A percentile compares a stretch with the other conserved stretches of the same genome.
Conservation (phyloP, 768 basidiomycete species). For the Trametes sanguinea region DNA sequence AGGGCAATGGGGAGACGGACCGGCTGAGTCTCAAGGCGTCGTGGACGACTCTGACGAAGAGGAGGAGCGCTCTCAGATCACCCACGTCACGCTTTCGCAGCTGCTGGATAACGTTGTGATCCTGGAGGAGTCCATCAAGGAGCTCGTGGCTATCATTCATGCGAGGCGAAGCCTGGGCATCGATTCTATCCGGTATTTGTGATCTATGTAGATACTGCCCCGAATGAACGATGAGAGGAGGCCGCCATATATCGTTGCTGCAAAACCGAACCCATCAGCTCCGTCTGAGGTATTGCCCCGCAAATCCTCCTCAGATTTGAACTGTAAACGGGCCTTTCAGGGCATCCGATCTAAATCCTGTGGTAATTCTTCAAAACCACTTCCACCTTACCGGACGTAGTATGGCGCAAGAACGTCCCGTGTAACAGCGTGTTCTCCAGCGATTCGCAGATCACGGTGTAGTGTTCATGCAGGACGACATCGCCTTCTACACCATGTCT, state of each 20-base stretch:
- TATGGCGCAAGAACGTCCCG: neutral
- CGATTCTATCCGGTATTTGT: conserved; percentile 78
- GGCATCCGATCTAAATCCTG: too few relatives aligned
- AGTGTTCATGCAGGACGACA: neutral
- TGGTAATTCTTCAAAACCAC: neutral
- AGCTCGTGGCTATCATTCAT: conserved; percentile 82
- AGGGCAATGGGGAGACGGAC: conserved; percentile 45
- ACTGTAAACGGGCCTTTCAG: too few relatives aligned
- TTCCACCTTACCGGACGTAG: neutral
- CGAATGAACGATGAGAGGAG: too few relatives aligned
- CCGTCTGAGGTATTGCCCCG: too few relatives aligned
- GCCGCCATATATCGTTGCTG: too few relatives aligned
- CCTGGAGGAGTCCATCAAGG: conserved; percentile 93
- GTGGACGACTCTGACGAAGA: conserved; percentile 37
- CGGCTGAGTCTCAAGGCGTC: conserved; percentile 26
- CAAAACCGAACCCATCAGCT: too few relatives aligned
- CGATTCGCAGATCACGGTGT: too few relatives aligned
- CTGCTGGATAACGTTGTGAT: conserved; percentile 94
- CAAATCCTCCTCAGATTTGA: too few relatives aligned
- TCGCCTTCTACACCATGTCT: neutral
- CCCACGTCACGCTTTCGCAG: conserved; percentile 72
- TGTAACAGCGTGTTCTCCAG: neutral
- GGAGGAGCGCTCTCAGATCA: conserved; percentile 31
- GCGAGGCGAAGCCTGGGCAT: conserved; percentile 83
- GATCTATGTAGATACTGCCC: conserved; percentile 13